Evolutionary conservation across 2,329 filamentous ascomycete species (phyloP).

Genomic region (Aspergillus hiratsukae): DNA sequence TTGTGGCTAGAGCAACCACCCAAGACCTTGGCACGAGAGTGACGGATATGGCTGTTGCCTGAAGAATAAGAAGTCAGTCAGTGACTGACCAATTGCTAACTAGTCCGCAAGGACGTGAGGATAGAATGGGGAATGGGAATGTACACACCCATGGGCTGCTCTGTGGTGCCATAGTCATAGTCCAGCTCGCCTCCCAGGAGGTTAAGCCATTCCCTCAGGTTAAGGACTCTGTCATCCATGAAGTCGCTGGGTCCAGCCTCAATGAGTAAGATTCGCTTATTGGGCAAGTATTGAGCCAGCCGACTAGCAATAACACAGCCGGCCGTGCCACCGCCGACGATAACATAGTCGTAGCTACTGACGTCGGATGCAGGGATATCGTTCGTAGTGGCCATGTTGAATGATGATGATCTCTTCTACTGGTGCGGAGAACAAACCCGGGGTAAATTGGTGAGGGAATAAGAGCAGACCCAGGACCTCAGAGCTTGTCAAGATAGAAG

Average conservation of each 20-base stretch:
- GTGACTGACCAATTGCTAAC: background rate
- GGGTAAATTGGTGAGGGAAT: background rate
- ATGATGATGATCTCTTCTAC: conserved; percentile 3
- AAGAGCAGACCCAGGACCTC: conserved; percentile 1
- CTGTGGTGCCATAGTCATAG: conserved; percentile 84
- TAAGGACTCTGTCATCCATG: conserved; percentile 79
- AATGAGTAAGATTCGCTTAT: conserved; percentile 76
- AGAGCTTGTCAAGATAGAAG: background rate
- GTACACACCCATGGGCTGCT: conserved; percentile 71
- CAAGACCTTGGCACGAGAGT: conserved; percentile 87
- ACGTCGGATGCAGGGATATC: conserved; percentile 60
- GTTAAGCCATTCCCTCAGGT: conserved; percentile 81
- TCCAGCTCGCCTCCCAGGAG: conserved; percentile 83
- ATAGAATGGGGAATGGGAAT: background rate
- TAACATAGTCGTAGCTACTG: conserved; percentile 74
- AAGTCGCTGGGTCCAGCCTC: conserved; percentile 88
- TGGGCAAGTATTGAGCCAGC: conserved; percentile 75
- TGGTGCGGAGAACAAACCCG: background rate
- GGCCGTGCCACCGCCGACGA: conserved; percentile 80
- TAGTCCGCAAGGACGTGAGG: background rate
- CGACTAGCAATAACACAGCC: conserved; percentile 80
- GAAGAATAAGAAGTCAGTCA: background rate
- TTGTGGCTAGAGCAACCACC: conserved; percentile 93
- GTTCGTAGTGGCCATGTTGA: conserved; percentile 61
- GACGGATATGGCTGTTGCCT: conserved; percentile 87